Conservation (phyloP, 129 eudicot species). For the Rutidosis leptorrhynchoides region DNA sequence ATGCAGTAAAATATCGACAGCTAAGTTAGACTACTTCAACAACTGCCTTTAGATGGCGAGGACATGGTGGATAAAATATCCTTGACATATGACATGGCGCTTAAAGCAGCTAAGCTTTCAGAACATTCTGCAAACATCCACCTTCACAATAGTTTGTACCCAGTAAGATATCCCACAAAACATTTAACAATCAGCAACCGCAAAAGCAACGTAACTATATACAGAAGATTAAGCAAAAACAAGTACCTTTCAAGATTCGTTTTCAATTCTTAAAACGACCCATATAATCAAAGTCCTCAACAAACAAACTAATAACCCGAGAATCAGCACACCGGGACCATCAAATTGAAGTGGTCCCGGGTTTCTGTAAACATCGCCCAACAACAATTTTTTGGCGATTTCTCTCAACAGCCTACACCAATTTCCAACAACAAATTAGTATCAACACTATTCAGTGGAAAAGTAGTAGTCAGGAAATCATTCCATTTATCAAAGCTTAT, state of each 20-base stretch:
- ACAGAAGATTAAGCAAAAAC: not conserved
- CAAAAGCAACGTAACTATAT: not conserved
- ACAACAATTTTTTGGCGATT: conserved; percentile 70
- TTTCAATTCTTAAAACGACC: conserved; percentile 83
- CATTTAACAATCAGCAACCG: not conserved
- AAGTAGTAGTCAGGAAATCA: no score
- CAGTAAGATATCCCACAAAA: conserved; percentile 1
- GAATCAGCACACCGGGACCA: conserved; percentile 98
- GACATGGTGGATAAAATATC: no score
- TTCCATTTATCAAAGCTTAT: not conserved
- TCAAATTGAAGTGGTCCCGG: conserved; percentile 98
- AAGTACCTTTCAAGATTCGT: conserved; percentile 80
- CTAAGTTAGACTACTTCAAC: no score
- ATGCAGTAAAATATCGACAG: no score
- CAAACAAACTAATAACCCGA: conserved; percentile 62
- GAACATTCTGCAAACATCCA: conserved; percentile 88
- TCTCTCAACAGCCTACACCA: conserved; percentile 73
- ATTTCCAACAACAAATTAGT: conserved; percentile 18
- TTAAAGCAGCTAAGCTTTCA: conserved; percentile 84
- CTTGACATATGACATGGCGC: conserved; percentile 77
- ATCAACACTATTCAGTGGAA: not conserved
- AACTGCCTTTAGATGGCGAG: conserved; percentile 51
- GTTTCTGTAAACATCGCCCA: conserved; percentile 90
- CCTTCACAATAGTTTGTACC: conserved; percentile 79
- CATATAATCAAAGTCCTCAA: conserved; percentile 96